Evolutionary conservation across 768 basidiomycete genomes (phyloP), one percentile per base, ranked within the genome.

Genomic region (Lentinula lateritia): DNA sequence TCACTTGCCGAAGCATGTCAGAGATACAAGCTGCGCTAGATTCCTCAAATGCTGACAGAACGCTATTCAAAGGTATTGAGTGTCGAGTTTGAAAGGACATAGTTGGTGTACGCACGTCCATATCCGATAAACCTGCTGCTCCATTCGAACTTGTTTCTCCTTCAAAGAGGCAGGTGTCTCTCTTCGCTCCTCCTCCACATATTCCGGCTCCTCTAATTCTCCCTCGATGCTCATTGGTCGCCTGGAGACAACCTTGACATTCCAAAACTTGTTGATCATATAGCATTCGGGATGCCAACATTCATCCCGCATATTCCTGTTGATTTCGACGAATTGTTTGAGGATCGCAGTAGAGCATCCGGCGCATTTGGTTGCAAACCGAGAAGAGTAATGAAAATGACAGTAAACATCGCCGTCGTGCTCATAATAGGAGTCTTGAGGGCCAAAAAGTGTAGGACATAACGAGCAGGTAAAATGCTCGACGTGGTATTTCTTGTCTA

Each of bases 261-360:
- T 99, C 97, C 97, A 98, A 75, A 98, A 98, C 94, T 98, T 98
- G 76, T 98, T 96, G 66, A 99, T 98, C 96, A 98, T 98, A 74
- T 98, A 98, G 73, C 97, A 99, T 74, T 99, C 97, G 59, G 97
- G 97, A 81, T 99, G 97, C 96, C 97, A 99, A 70, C 96, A 98
- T 77, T 99, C 97, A 75, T 99, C 95, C 66, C 89, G 83, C 83
- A 92, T 93, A 75, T 98, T 98, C 63, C 97, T 85, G 70, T 99
- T 98, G 76, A 99, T 98, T 78, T 99, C 97, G 63, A 99, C 97
- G 70, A 98, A 99, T 74, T 99, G 97, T 77, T 99, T 99, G 66
- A 99, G 77, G 64, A 99, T 99, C 16, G 97, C 97, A 62, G 89
- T 97, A 67, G 87, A 92, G 75, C 97, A 99, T 5, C 97, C 97